Evolutionary conservation across 2,329 filamentous ascomycete species (phyloP), one percentile per base, ranked within the genome.

Genomic region (Botrytis tulipae): DNA sequence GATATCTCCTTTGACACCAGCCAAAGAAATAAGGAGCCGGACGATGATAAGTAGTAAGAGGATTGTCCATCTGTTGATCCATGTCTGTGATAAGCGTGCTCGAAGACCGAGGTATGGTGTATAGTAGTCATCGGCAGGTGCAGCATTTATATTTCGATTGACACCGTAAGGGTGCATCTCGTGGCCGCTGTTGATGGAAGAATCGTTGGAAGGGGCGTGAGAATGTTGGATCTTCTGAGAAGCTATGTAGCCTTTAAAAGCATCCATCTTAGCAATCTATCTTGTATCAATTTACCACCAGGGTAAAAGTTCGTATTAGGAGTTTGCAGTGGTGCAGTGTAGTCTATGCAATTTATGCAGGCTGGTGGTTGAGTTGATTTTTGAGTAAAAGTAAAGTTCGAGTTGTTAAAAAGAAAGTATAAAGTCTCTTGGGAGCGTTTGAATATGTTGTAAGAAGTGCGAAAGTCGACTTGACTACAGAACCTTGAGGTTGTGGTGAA

Each of bases 21-120:
- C 87, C 72, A 95, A 88, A 54, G 95, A 90, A 74, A 98, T 86
- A 70, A 99, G 84, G 74, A 95, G 88, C 73, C 95, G 90, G 76
- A 92, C 89, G 70, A 99, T 90, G 73, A 98, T 91, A 71, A 99
- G 90, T 74, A 97, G 83, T 66, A 98, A 87, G 66, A 99, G 87
- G 74, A 98, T 87, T 57, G 96, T 98, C 96, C 96, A 99, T 83
- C 93, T 90, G 86, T 99, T 98, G 85, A 99, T 91, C 94, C 95
- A 98, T 82, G 97, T 88, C 86, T 99, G 96, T 70, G 96, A 98
- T 79, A 98, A 88, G 80, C 95, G 91, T 79, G 95, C 91, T 80
- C 91, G 90, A 80, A 98, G 90, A 79, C 95, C 94, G 76, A 99
- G 92, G 82, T 98, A 98, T 75, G 96, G 95, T 76, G 94, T 98